Conservation (phyloP, 2,329 filamentous ascomycete species). For the Ambrosiella beaveri region DNA sequence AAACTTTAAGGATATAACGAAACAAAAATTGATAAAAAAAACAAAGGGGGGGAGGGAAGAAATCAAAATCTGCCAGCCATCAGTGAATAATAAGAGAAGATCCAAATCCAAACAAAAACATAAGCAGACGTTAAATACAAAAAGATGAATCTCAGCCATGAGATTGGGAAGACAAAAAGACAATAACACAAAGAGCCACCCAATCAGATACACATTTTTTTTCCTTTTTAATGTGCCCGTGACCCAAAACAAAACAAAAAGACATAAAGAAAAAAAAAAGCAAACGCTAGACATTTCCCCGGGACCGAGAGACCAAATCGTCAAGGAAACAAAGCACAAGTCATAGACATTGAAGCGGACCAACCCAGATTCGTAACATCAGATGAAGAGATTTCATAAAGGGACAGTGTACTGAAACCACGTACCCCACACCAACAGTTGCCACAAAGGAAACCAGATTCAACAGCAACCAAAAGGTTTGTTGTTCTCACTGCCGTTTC, state of each 20-base stretch:
- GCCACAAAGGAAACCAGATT: not conserved
- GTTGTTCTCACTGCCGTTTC: no score
- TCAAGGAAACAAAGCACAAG: not conserved
- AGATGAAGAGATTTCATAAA: not conserved
- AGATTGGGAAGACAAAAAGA: not conserved
- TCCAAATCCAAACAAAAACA: no score
- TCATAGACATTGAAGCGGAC: not conserved
- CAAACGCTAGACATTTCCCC: not conserved
- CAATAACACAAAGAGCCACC: not conserved
- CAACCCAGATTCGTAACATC: slow-evolving; percentile 1
- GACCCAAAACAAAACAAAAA: not conserved
- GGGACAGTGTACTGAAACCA: not conserved
- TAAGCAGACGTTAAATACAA: no score
- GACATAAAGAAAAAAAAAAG: slow-evolving; percentile 2
- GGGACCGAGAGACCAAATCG: not conserved
- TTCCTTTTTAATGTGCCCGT: not conserved
- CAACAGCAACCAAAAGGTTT: no score
- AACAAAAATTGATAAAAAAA: not conserved
- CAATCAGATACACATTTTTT: not conserved
- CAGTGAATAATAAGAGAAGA: not conserved
- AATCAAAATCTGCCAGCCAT: not conserved
- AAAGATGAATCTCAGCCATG: not conserved
- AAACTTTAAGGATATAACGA: not conserved
- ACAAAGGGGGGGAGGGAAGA: not conserved
- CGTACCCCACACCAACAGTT: not conserved